Conservation (phyloP, 169 alveolate genomes). For the Cryptosporidium andersoni region DNA sequence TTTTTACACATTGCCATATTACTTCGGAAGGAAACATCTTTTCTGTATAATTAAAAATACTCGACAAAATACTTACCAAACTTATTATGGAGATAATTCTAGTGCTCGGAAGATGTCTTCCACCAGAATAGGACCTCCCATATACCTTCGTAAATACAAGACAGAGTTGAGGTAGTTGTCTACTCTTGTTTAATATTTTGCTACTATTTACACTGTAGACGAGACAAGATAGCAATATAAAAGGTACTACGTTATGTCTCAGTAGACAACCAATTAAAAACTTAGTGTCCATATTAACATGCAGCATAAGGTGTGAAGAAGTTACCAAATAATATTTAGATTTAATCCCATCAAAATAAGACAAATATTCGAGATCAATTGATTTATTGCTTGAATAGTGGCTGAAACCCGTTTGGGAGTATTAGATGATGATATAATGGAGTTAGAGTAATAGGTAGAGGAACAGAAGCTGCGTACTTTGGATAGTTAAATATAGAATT, state of each 20-base stretch:
- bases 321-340: no score
- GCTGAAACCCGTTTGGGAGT: slow-evolving; percentile 24
- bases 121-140: neutral
- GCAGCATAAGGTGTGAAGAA: no score
- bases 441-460: slow-evolving; percentile 25
- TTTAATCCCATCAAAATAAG: no score
- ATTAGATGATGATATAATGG: slow-evolving; percentile 11
- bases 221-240: no score
- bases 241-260: no score
- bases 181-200: no score
- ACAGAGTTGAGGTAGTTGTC: no score
- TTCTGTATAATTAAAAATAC: neutral
- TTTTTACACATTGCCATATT: slow-evolving; percentile 48
- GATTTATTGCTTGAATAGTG: slow-evolving; percentile 6
- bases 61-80: neutral
- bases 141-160: neutral
- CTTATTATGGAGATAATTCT: neutral
- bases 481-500: neutral
- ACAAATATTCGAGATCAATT: neutral
- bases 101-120: neutral
- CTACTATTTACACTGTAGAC: no score
- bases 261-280: no score
- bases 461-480: slow-evolving; percentile 30
- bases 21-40: slow-evolving; percentile 56
- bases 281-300: no score